Conservation (phyloP, 2,329 filamentous ascomycete genomes). For the Fusarium tanahbumbuense region DNA sequence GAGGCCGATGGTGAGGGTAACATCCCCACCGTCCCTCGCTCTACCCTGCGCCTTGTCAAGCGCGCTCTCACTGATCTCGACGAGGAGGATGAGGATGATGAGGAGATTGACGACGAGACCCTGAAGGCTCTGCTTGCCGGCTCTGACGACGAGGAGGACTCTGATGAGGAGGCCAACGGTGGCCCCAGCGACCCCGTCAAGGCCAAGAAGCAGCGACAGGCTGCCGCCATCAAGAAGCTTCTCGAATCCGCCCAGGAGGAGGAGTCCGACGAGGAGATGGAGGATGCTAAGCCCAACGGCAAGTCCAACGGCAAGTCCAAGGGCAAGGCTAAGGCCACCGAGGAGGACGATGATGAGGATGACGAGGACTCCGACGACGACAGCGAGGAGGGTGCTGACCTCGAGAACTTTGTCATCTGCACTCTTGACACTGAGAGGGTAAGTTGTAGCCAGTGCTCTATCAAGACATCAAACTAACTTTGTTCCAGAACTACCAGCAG, state of each 20-base stretch:
- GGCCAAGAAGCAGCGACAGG: constrained; percentile 86
- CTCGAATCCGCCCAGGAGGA: constrained; percentile 73
- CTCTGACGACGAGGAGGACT: constrained; percentile 62
- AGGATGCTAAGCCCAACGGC: constrained; percentile 72
- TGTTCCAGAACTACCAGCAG: constrained; percentile 83
- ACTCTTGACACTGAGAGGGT: constrained; percentile 94
- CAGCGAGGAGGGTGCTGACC: constrained; percentile 71
- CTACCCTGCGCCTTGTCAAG: constrained; percentile 92
- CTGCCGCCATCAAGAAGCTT: constrained; percentile 81
- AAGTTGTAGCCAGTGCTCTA: constrained; percentile 50
- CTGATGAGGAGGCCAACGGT: constrained; percentile 77
- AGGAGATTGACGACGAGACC: constrained; percentile 76
- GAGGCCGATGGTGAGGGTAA: constrained; percentile 73
- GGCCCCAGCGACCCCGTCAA: constrained; percentile 92
- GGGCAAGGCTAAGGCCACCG: constrained; percentile 74
- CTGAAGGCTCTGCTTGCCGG: constrained; percentile 65
- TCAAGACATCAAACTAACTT: constrained; percentile 43
- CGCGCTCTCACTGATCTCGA: constrained; percentile 70
- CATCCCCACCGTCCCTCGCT: constrained; percentile 73
- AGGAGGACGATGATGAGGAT: constrained; percentile 68
- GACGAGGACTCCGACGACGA: constrained; percentile 73
- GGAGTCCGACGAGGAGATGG: constrained; percentile 78
- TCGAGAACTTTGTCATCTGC: constrained; percentile 94
- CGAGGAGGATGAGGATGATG: constrained; percentile 69
- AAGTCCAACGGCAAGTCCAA: constrained; percentile 74